These are phyloP conservation scores for Hansfordia pulvinata DNA, from an alignment of 2,329 filamentous ascomycete genomes.

Conservation along the genomic window DNA sequence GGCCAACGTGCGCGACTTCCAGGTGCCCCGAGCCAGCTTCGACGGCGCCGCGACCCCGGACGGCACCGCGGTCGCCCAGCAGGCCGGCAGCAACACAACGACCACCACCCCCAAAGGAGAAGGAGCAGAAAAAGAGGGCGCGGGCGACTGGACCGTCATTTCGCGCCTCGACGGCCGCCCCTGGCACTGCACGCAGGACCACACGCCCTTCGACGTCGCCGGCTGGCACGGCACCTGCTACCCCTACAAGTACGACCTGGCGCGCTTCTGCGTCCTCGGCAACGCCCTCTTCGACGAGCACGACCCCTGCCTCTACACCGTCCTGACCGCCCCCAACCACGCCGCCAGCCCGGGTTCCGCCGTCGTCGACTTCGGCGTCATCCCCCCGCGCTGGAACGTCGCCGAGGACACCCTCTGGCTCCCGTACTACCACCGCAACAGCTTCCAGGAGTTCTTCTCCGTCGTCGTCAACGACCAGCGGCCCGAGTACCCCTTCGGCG, in stretches of 20 bases:
- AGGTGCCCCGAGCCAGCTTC: slow-evolving; percentile 56
- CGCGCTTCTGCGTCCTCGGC: slow-evolving; percentile 63
- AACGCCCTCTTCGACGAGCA: slow-evolving; percentile 65
- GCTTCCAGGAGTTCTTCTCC: slow-evolving; percentile 53
- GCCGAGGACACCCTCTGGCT: slow-evolving; percentile 57
- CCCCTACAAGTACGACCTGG: slow-evolving; percentile 71
- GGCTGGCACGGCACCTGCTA: slow-evolving; percentile 74
- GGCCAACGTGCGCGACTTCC: slow-evolving; percentile 66
- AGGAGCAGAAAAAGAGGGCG: slow-evolving; percentile 47
- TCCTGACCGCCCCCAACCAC: slow-evolving; percentile 49
- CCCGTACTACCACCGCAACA: slow-evolving; percentile 61
- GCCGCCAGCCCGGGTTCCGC: slow-evolving; percentile 43
- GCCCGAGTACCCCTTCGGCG: slow-evolving; percentile 30
- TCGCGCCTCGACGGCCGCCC: slow-evolving; percentile 23
- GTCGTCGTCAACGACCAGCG: slow-evolving; percentile 46
- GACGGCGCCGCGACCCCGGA: slow-evolving; percentile 42
- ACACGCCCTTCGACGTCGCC: slow-evolving; percentile 67
- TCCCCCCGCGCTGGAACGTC: slow-evolving; percentile 59
- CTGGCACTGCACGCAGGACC: slow-evolving; percentile 50
- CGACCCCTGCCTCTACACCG: slow-evolving; percentile 66
- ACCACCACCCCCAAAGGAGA: slow-evolving; percentile 13
- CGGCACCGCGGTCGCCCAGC: slow-evolving; percentile 19
- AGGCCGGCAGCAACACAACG: slow-evolving; percentile 27
- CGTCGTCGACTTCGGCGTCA: slow-evolving; percentile 59
- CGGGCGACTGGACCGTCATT: slow-evolving; percentile 3